Base-by-base conservation (phyloP, 345 rosid genomes). In the Eucalyptus cladocalyx region DNA sequence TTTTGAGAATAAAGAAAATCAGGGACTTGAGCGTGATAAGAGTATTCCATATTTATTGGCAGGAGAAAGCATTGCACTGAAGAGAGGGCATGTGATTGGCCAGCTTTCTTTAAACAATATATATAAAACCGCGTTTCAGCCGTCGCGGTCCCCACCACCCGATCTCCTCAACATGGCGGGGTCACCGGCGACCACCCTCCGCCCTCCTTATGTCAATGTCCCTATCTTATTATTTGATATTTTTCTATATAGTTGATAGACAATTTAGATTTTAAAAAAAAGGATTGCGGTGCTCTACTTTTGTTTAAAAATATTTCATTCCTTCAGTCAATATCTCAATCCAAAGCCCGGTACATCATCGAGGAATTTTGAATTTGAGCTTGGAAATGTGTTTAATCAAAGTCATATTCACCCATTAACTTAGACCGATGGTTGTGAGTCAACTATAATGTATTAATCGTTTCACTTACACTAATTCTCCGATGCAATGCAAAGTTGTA, bases 351-450 rank as follows among this genome's bases (percentile, higher is more conserved):
- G 11, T 18, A 18, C 43, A 5, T 18, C 43, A 19, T 10, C 2
- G 2, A 72, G 1, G 10, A 26, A 72, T 21, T 9, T 6, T 37
- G 11, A 18, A 18, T 18, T 72, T 8, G 0, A 5, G 12, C 26
- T 7, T 19, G 8, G 2, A 23, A 72, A 2, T 6, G 5, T 19
- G 11, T 72, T 17, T 21, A 34, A 72, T 11, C 6, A 9, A 0
- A 37, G 43, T 72, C 14, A 5, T 18, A 6, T 18, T 72, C 2
- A 18, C 43, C 12, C 1, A 6, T 5, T 34, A 17, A 6, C 26
- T 19, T 34, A 34, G 9, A 23, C 1, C 2, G 4, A 18, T 72
- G 11, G 7, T 72, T 72, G 10, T 1, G 8, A 34, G 5, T 32
- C 1, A 16, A 67, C 2, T 32, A 67, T 67, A 67, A 67, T 67